Conservation (phyloP, 164 flowering plant species). For the Vitis rupestris region DNA sequence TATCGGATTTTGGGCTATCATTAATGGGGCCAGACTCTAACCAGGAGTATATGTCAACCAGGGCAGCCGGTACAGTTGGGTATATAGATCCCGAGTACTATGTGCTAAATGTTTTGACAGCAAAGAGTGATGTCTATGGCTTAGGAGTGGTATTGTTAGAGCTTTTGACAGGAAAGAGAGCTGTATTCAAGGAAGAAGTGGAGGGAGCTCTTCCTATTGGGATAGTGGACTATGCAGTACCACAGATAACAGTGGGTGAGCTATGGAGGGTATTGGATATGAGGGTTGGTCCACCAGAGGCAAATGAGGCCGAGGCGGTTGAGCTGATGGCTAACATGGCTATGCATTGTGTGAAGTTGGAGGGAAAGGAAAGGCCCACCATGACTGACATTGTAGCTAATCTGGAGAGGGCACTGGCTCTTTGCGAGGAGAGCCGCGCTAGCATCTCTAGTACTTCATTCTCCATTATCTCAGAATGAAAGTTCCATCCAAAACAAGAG, state of each 20-base stretch:
- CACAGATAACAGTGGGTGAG: constrained; percentile 17
- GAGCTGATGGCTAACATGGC: constrained; percentile 30
- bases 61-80: constrained; percentile 36
- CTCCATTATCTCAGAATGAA: constrained; percentile 9
- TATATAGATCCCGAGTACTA: constrained; percentile 45
- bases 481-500: too few relatives aligned
- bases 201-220: constrained; percentile 15
- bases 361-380: constrained; percentile 32
- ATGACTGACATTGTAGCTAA: constrained; percentile 24
- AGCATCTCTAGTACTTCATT: constrained; percentile 14
- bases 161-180: constrained; percentile 34
- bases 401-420: constrained; percentile 30
- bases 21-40: constrained; percentile 24
- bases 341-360: constrained; percentile 27
- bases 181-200: constrained; percentile 23
- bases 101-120: constrained; percentile 23
- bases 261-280: constrained; percentile 17
- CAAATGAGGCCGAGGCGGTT: constrained; percentile 21
- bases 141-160: constrained; percentile 37
- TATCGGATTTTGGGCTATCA: constrained; percentile 39
- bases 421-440: constrained; percentile 15
- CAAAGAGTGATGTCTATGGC: constrained; percentile 39
- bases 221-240: constrained; percentile 23
- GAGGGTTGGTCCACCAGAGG: constrained; percentile 20
- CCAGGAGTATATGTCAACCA: constrained; percentile 9